Conservation (phyloP, 2,329 filamentous ascomycete species). For the Xylaria arbuscula region DNA sequence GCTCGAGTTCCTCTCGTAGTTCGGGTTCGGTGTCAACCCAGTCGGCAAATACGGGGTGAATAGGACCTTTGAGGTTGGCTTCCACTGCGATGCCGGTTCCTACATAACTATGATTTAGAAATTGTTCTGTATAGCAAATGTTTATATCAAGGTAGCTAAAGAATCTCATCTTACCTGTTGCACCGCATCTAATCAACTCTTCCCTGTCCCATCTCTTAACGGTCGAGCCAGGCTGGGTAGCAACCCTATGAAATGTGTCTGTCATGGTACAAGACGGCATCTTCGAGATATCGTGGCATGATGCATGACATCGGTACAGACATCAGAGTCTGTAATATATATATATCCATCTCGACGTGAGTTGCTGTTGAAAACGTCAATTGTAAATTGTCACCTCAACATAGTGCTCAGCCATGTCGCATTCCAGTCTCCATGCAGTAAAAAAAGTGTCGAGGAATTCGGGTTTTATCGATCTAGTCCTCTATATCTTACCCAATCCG, state of each 20-base stretch:
- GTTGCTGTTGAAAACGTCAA: slow-evolving; percentile 38
- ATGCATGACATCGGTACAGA: slow-evolving; percentile 1
- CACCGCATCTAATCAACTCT: slow-evolving; percentile 47
- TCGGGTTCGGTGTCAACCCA: slow-evolving; percentile 43
- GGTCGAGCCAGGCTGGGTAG: slow-evolving; percentile 44
- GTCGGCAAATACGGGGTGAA: slow-evolving; percentile 49
- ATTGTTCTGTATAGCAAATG: background rate
- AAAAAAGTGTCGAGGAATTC: slow-evolving; percentile 34
- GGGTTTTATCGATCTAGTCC: slow-evolving; percentile 32
- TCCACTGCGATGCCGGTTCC: slow-evolving; percentile 40
- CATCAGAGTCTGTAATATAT: background rate
- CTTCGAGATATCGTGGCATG: slow-evolving; percentile 22
- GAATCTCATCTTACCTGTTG: slow-evolving; percentile 43
- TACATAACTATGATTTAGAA: slow-evolving; percentile 24
- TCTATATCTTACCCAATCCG: slow-evolving; percentile 34
- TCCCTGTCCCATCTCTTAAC: slow-evolving; percentile 47
- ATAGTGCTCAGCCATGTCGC: slow-evolving; percentile 31
- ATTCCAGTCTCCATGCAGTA: slow-evolving; percentile 41
- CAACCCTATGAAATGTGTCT: slow-evolving; percentile 31
- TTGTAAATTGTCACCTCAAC: slow-evolving; percentile 2
- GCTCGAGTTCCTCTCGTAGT: slow-evolving; percentile 44
- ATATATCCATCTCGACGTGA: slow-evolving; percentile 12
- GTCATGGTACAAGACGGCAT: slow-evolving; percentile 35
- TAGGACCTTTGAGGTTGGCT: slow-evolving; percentile 44
- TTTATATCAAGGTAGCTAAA: background rate